Evolutionary conservation across 73 alveolate genomes (phyloP), one percentile per base, ranked within the genome.

Genomic region (Breviolum minutum): DNA sequence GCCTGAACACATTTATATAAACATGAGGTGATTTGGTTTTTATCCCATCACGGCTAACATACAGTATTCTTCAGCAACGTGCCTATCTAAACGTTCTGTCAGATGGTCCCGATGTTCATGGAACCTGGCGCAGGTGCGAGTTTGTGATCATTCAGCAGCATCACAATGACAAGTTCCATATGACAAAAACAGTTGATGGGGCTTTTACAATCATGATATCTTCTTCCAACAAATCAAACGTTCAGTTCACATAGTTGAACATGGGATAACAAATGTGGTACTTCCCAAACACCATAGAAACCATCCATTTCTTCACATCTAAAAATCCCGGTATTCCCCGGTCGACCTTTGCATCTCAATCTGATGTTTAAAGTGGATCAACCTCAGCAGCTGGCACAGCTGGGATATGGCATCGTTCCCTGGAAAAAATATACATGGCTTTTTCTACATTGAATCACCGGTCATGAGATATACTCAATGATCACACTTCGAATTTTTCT

Each of bases 361-460:
- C 99, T 94, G 99, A 60, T 94, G 86, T 94, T 94, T 94, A 93
- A 94, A 94, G 84, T 94, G 99, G 68, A 94, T 94, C 71, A 74
- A 94, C 99, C 94, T 92, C 62, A 16, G 54, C 54, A 40, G 54
- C n/a, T n/a, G n/a, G n/a, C n/a, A n/a, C n/a, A n/a, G n/a, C n/a
- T n/a, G n/a, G n/a, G n/a, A n/a, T n/a, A n/a, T n/a, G n/a, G n/a
- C n/a, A n/a, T n/a, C n/a, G n/a, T n/a, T n/a, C n/a, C n/a, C n/a
- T n/a, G n/a, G n/a, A n/a, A n/a, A n/a, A n/a, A n/a, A n/a, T n/a
- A n/a, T n/a, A n/a, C n/a, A n/a, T n/a, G n/a, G n/a, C n/a, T n/a
- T n/a, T n/a, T n/a, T n/a, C n/a, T n/a, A n/a, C 54, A 40, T 40
- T 3, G 54, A 40, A 40, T 40, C 54, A 40, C 54, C n/a, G n/a